Base-by-base conservation (phyloP, 306 rosid species). In the Vigna nakashimae region DNA sequence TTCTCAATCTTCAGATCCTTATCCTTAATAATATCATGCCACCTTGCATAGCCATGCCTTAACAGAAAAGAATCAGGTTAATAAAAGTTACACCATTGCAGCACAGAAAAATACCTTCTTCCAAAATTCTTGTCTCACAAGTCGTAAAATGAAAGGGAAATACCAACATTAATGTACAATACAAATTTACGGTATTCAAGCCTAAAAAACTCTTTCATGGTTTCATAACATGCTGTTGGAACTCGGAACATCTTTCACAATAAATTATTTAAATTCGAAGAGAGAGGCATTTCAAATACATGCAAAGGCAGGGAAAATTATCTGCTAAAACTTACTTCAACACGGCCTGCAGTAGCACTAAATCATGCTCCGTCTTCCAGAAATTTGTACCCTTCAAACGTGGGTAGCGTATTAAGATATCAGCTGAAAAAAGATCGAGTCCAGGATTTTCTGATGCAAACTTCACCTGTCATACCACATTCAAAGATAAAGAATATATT, bases 31-130 rank as follows among this genome's bases (percentile, higher is more conserved):
- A 95, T 95, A 46, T 97, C 94, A 84, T 89, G 93, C 99, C 99
- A 95, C 91, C 96, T 91, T 79, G 96, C 98, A 79, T 95, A 95
- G 50, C 99, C 98, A 83, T 95, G 99, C 90, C 99, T 95, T 70
- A 14, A 65, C 20, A 50, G 72, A 62, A 75, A 70, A 26, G 52
- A 69, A 50, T 24, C 28, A 20, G 43, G 79, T 79, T 78, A 63
- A 57, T 72, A 60, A 60, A 81, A 9, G 48, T 73, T 59, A 77
- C 51, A 38, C 65, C 20, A 16, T 48, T 20, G 12, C 18, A 59
- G 40, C 40, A 59, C 5, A 59, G 10, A 18, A 28, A 28, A 59
- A 4, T 13, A 26, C 65, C 10, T 12, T 58, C 40, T 26, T 59
- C 30, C 42, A 59, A 4, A 1, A 12, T 28, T 26, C 18, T 12